A percentile compares a stretch with the other conserved stretches of the same genome.
Conservation (phyloP, 2,329 filamentous ascomycete species). For the Alternaria burnsii region DNA sequence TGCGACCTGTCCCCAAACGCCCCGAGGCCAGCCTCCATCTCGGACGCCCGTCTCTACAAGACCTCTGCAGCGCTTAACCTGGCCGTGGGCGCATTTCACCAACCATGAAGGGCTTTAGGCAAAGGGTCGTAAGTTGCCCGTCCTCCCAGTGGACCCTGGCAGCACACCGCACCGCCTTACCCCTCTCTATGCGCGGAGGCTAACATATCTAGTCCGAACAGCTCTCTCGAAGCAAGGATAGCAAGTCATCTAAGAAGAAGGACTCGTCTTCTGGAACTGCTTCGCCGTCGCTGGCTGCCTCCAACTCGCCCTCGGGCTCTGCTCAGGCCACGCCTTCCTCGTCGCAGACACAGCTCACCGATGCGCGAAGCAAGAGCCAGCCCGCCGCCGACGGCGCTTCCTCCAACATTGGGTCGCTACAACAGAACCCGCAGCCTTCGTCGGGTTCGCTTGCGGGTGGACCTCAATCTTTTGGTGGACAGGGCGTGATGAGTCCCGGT, state of each 20-base stretch:
- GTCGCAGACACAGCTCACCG: constrained; percentile 85
- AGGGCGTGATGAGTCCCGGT: constrained; percentile 41
- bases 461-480: constrained; percentile 46
- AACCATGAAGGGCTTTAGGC: constrained; percentile 96
- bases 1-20: constrained; percentile 33
- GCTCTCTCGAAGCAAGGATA: constrained; percentile 89
- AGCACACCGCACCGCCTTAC: constrained; percentile 29
- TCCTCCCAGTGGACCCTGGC: constrained; percentile 31
- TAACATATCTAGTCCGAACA: constrained; percentile 72
- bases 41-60: constrained; percentile 36
- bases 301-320: constrained; percentile 67
- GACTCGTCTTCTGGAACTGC: constrained; percentile 72
- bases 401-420: constrained; percentile 35
- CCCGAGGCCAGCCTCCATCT: constrained; percentile 34
- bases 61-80: constrained; percentile 41
- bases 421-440: constrained; percentile 43
- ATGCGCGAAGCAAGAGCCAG: constrained; percentile 82
- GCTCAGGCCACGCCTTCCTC: constrained; percentile 81
- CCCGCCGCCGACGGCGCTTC: constrained; percentile 54
- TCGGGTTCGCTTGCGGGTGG: constrained; percentile 40
- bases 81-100: constrained; percentile 50
- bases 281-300: constrained; percentile 73
- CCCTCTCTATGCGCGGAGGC: constrained; percentile 48
- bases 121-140: constrained; percentile 84
- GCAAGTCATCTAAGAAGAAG: constrained; percentile 79